Conservation (phyloP, 345 rosid species). For the Melaleuca quinquenervia region DNA sequence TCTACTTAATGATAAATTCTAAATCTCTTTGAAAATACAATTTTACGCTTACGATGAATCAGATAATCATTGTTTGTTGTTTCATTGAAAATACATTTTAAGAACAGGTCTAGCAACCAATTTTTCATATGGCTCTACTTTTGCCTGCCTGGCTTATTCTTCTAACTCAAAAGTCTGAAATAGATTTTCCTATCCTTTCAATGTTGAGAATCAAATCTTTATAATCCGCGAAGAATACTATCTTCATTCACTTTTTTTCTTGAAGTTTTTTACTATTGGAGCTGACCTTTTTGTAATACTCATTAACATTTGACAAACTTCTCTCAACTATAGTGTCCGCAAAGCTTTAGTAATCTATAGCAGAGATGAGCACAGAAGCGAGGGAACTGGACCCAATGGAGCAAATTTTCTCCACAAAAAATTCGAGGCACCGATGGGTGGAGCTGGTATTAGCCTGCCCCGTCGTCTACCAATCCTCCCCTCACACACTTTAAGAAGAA, state of each 20-base stretch:
- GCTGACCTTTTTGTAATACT: neutral
- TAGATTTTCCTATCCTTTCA: neutral
- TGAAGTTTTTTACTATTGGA: neutral
- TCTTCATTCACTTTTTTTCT: neutral
- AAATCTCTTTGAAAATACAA: neutral
- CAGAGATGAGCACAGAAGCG: neutral
- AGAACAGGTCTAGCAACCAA: neutral
- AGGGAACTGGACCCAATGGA: neutral
- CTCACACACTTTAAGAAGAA: neutral
- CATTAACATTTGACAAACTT: neutral
- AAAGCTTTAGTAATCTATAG: neutral
- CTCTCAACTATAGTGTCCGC: neutral
- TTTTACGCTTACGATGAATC: neutral
- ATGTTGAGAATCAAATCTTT: neutral
- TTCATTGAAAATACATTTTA: neutral
- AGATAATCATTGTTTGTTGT: neutral
- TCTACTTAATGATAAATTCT: neutral
- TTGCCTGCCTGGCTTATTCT: neutral
- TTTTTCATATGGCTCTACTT: neutral
- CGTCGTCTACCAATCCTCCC: neutral
- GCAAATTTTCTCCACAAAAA: neutral
- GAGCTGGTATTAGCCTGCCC: too few relatives aligned
- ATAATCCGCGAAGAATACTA: neutral
- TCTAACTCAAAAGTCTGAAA: neutral
- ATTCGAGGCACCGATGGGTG: neutral